These are phyloP conservation scores for Tetrahymena elliotti DNA, from an alignment of 73 alveolate genomes.

Conservation along the genomic window DNA sequence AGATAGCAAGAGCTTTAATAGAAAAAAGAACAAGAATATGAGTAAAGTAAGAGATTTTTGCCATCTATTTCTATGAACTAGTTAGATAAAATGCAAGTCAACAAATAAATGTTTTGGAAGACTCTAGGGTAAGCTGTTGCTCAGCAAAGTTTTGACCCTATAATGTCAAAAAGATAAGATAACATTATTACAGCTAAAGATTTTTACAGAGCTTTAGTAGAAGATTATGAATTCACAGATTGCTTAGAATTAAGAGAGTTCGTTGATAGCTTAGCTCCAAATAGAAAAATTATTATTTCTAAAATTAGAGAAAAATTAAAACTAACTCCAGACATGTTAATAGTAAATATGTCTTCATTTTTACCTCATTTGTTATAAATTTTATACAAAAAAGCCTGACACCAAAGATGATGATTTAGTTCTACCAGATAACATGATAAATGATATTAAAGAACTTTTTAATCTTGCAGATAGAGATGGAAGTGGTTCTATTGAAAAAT, in stretches of 20 bases:
- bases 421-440: background rate
- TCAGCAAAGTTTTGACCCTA: background rate
- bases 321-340: background rate
- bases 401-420: background rate
- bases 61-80: background rate
- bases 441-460: background rate
- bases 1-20: background rate
- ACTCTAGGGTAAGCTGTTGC: background rate
- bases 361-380: background rate
- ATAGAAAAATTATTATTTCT: background rate
- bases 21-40: background rate
- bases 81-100: background rate
- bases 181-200: background rate
- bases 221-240: background rate
- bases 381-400: background rate
- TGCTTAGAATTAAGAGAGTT: background rate
- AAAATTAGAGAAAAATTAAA: background rate
- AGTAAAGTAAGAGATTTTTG: background rate
- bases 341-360: background rate
- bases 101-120: background rate
- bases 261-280: background rate
- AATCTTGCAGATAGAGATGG: background rate
- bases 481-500: background rate
- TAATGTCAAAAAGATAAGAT: background rate
- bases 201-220: background rate